Evolutionary conservation across 306 rosid genomes (phyloP), one percentile per base, ranked within the genome.

Genomic region (Cercis canadensis): DNA sequence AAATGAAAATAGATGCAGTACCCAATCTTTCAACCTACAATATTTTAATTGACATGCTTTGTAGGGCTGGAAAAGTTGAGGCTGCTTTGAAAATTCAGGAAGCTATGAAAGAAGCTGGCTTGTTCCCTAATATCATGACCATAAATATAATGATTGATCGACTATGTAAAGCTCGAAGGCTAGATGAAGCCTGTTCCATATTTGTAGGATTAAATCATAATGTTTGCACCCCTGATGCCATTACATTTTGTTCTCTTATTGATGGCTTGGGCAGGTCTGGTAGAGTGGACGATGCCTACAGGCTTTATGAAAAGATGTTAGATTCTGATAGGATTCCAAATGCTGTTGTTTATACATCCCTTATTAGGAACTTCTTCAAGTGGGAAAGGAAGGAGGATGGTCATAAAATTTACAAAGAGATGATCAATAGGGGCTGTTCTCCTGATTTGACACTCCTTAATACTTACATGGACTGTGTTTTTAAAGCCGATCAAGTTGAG

Each of bases 371-470:
- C 82, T 94, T 94, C 73, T 94, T 94, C 76, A 84, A 52, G 81
- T 84, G 89, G 81, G 97, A 96, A 53, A 88, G 97, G 85, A 89
- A 87, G 75, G 95, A 89, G 80, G 97, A 94, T 80, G 98, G 94
- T 73, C 97, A 94, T 80, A 94, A 94, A 83, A 83, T 94, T 80
- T 94, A 88, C 86, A 86, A 87, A 53, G 97, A 94, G 84, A 90
- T 94, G 98, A 37, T 81, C 67, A 81, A 72, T 32, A 58, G 83
- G 49, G 85, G 96, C 15, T 87, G 90, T 73, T 83, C 87, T 72
- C 90, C 97, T 62, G 98, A 94, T 62, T 81, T 94, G 33, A 78
- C 76, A 84, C 97, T 90, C 43, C 89, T 94, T 57, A 94, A 94
- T 78, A 85, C 86, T 81, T 90, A 94, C 70, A 90, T 94, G 97